phyloP scores from a whole-genome alignment of 169 alveolate genomes.

The Cryptosporidium bovis region DNA sequence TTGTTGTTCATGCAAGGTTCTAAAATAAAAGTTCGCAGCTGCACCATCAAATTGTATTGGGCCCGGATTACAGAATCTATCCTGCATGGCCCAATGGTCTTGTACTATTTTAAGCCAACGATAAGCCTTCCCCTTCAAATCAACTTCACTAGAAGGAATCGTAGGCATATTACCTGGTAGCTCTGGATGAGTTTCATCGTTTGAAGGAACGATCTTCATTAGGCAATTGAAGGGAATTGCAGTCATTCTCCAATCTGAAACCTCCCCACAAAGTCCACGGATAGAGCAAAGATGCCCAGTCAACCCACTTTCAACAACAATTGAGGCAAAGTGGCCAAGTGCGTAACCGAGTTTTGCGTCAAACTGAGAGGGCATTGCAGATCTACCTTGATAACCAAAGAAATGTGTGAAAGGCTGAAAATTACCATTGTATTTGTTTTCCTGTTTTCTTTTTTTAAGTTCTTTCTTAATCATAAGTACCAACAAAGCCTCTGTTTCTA shows the following conservation, averaged over 20 bases:
- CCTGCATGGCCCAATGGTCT: conserved; percentile 91
- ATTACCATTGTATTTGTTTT: conserved; percentile 90
- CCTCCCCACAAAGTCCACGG: conserved; percentile 91
- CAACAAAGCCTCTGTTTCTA: conserved; percentile 95
- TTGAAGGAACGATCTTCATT: conserved; percentile 86
- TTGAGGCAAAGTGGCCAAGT: conserved; percentile 94
- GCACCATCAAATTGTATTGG: conserved; percentile 94
- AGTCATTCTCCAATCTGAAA: conserved; percentile 93
- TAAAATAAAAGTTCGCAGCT: conserved; percentile 85
- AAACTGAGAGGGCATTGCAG: conserved; percentile 96
- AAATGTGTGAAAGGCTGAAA: conserved; percentile 95
- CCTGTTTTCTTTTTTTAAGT: conserved; percentile 88
- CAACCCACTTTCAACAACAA: conserved; percentile 91
- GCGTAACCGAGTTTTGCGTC: conserved; percentile 94
- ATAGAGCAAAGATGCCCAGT: conserved; percentile 94
- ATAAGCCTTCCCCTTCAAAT: conserved; percentile 89
- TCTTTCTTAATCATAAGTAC: conserved; percentile 94
- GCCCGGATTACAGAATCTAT: conserved; percentile 96
- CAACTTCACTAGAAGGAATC: conserved; percentile 92
- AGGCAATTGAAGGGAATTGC: conserved; percentile 92
- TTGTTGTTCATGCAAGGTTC: conserved; percentile 88
- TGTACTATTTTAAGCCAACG: conserved; percentile 85
- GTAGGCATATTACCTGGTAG: conserved; percentile 85
- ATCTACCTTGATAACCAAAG: conserved; percentile 98
- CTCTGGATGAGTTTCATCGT: conserved; percentile 80